Evolutionary conservation across 371 early-diverging fungal genomes (phyloP).

Genomic region (Actinomucor elegans): DNA sequence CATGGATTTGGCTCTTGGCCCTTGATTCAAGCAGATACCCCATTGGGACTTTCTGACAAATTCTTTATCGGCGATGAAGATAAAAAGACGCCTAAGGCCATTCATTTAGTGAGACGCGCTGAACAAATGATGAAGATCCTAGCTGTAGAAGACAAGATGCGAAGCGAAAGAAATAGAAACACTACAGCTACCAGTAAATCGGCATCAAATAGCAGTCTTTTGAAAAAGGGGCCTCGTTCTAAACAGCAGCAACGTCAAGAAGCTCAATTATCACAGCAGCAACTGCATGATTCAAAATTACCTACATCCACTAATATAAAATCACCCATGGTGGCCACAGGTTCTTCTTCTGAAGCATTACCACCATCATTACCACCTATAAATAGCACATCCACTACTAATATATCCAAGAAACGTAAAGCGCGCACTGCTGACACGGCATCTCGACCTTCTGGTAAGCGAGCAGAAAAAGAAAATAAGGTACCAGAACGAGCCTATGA

Average conservation of each 20-base stretch:
- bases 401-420: no score
- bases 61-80: slow-evolving; percentile 69
- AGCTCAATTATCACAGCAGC: neutral
- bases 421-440: neutral
- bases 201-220: neutral
- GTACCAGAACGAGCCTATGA: slow-evolving; percentile 1
- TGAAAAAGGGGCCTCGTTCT: slow-evolving; percentile 4
- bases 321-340: no score
- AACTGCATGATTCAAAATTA: neutral
- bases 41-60: slow-evolving; percentile 77
- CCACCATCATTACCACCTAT: no score
- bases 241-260: slow-evolving; percentile 14
- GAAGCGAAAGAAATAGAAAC: neutral
- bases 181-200: neutral
- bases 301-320: neutral
- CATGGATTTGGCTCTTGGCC: slow-evolving; percentile 96
- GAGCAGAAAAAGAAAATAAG: slow-evolving; percentile 17
- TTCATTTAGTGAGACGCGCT: slow-evolving; percentile 87
- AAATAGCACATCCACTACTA: no score
- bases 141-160: slow-evolving; percentile 47
- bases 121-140: slow-evolving; percentile 87
- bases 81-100: slow-evolving; percentile 73
- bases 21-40: slow-evolving; percentile 77
- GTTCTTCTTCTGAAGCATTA: no score
- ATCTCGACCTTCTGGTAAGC: slow-evolving; percentile 1